Evolutionary conservation across 2,329 filamentous ascomycete genomes (phyloP).

Genomic region (Diaporthe humulicola): DNA sequence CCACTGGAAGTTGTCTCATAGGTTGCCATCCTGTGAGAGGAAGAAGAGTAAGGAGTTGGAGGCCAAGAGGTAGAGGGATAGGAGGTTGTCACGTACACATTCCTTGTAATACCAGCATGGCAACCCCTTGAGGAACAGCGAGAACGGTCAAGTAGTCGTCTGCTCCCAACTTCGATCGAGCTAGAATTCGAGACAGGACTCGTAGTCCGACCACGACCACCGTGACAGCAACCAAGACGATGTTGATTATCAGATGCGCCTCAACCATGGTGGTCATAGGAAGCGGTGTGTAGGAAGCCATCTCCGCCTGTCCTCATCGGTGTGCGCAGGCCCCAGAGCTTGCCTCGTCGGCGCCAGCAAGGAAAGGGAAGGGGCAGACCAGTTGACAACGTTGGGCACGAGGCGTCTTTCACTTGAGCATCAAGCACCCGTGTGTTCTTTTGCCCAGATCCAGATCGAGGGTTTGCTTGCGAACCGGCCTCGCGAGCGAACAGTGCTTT

Average conservation of each 20-base stretch:
- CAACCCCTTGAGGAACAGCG: conserved; percentile 45
- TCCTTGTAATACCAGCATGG: conserved; percentile 49
- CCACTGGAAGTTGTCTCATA: background rate
- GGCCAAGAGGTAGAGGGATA: background rate
- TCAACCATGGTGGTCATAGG: conserved; percentile 43
- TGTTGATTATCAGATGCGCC: conserved; percentile 47
- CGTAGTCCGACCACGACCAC: conserved; percentile 45
- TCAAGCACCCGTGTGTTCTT: background rate
- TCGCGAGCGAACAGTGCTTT: background rate
- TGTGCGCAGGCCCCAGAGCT: background rate
- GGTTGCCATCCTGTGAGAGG: background rate
- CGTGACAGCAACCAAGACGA: conserved; percentile 43
- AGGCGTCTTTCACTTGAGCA: background rate
- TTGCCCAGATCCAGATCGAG: conserved; percentile 4
- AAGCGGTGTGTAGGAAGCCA: conserved; percentile 41
- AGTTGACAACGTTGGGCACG: background rate
- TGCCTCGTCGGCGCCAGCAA: background rate
- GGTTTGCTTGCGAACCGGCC: conserved; percentile 11
- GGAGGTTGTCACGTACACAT: conserved; percentile 46
- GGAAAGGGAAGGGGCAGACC: background rate
- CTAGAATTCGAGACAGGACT: conserved; percentile 45
- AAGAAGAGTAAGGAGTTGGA: background rate
- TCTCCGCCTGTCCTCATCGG: conserved; percentile 22
- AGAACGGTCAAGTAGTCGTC: conserved; percentile 51
- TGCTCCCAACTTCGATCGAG: conserved; percentile 48